phyloP scores from a whole-genome alignment of 352 stramenopile species.

The Phytophthora pinifolia region DNA sequence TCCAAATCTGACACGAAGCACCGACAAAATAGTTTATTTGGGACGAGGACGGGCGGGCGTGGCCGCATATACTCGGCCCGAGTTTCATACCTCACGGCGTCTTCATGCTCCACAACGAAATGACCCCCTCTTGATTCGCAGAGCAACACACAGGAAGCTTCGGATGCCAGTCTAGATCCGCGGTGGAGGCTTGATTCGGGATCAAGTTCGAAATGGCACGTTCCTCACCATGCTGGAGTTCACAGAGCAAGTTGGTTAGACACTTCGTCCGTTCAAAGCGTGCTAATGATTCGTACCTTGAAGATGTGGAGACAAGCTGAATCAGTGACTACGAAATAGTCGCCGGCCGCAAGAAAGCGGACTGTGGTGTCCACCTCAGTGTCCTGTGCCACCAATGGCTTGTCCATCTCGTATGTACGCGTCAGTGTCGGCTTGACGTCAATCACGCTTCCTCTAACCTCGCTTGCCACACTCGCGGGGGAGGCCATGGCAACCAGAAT shows the following conservation, averaged over 20 bases:
- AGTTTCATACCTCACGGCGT: slow-evolving; percentile 3
- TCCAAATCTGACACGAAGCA: slow-evolving; percentile 15
- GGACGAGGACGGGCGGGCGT: neutral
- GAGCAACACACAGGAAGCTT: slow-evolving; percentile 35
- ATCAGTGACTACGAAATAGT: slow-evolving; percentile 43
- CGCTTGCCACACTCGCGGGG: slow-evolving; percentile 16
- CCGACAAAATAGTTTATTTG: slow-evolving; percentile 39
- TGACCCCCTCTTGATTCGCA: slow-evolving; percentile 35
- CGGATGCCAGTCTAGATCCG: slow-evolving; percentile 48
- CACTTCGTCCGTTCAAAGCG: neutral
- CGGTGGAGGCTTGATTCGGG: slow-evolving; percentile 27
- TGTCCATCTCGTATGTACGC: slow-evolving; percentile 34
- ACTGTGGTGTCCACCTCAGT: slow-evolving; percentile 26
- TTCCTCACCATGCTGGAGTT: slow-evolving; percentile 26
- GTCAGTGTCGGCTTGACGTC: slow-evolving; percentile 27
- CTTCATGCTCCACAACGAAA: slow-evolving; percentile 44
- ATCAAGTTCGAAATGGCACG: slow-evolving; percentile 21
- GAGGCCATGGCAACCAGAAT: slow-evolving; percentile 25
- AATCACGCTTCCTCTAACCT: slow-evolving; percentile 33
- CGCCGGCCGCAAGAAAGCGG: slow-evolving; percentile 31
- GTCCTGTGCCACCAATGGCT: slow-evolving; percentile 5
- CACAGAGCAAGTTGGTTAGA: slow-evolving; percentile 4
- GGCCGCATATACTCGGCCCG: neutral
- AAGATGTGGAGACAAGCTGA: slow-evolving; percentile 32
- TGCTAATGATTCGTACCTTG: slow-evolving; percentile 28